A percentile compares a stretch with the other conserved stretches of the same genome.
These are phyloP conservation scores for Cercospora zeae-maydis DNA, from an alignment of 2,329 filamentous ascomycete species.

Conservation along the genomic window DNA sequence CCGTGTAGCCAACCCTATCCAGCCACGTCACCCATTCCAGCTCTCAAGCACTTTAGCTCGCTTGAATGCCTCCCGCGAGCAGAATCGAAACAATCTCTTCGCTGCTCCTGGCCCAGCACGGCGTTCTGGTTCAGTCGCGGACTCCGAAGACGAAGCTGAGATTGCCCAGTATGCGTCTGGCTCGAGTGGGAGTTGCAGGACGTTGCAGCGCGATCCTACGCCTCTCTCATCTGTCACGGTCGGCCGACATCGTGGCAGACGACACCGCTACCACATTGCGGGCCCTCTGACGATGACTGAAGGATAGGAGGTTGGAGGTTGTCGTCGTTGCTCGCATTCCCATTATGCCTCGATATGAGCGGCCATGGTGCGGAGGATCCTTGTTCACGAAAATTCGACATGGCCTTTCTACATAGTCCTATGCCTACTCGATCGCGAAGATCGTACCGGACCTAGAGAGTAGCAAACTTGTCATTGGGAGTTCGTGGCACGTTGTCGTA, in stretches of 20 bases:
- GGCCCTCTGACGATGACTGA: not conserved
- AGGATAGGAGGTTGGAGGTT: not conserved
- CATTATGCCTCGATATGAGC: not conserved
- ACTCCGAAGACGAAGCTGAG: constrained; percentile 4
- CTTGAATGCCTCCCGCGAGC: constrained; percentile 9
- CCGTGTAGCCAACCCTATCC: not conserved
- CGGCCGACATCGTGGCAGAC: not conserved
- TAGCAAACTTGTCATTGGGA: not conserved
- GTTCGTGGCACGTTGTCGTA: not conserved
- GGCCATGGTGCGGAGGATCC: not conserved
- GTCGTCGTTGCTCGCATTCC: not conserved
- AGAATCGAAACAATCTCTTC: not conserved
- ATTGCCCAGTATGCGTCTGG: constrained; percentile 8
- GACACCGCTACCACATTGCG: not conserved
- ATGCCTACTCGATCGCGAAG: not conserved
- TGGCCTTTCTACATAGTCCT: not conserved
- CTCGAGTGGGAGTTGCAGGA: constrained; percentile 20
- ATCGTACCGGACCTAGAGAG: not conserved
- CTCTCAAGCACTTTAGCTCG: constrained; percentile 23
- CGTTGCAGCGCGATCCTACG: constrained; percentile 1
- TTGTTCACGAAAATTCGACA: not conserved
- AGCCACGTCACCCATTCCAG: constrained; percentile 25
- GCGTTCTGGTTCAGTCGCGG: not conserved
- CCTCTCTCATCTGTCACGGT: not conserved
- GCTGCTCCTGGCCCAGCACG: not conserved